A percentile compares a stretch with the other conserved stretches of the same genome.
Conservation (phyloP, 106 monocot species). For the Phalaenopsis aphrodite region DNA sequence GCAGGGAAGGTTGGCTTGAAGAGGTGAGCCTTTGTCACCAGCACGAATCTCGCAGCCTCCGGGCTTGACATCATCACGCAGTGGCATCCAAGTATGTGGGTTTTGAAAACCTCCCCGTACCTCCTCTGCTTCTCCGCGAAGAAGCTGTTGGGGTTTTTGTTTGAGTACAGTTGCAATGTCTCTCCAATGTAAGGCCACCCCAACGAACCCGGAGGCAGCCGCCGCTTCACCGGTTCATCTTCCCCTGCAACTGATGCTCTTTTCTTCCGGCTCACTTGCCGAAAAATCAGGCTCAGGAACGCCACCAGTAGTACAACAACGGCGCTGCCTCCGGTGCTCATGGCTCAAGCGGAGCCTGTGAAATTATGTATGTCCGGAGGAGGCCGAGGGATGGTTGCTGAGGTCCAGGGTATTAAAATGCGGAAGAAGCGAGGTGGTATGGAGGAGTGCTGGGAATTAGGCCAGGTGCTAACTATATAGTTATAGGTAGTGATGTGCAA, state of each 20-base stretch:
- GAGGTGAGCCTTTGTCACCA: slow-evolving; percentile 55
- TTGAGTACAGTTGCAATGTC: slow-evolving; percentile 59
- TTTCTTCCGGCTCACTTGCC: background rate
- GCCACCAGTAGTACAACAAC: background rate
- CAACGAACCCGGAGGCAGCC: slow-evolving; percentile 54
- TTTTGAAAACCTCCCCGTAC: slow-evolving; percentile 76
- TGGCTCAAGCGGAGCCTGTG: background rate
- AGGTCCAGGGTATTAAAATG: no score
- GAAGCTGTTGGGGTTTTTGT: slow-evolving; percentile 45
- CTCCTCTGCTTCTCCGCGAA: slow-evolving; percentile 35
- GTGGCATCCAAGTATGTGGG: slow-evolving; percentile 76
- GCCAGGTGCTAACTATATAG: no score
- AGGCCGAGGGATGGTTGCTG: no score
- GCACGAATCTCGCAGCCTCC: slow-evolving; percentile 78
- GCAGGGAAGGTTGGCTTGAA: slow-evolving; percentile 96
- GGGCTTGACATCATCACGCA: slow-evolving; percentile 25
- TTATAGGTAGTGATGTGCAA: no score
- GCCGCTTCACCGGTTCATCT: background rate
- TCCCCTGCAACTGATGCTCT: background rate
- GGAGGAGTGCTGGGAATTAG: no score
- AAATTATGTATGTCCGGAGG: background rate
- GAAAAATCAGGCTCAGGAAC: background rate
- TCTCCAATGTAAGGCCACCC: slow-evolving; percentile 66
- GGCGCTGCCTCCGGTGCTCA: background rate
- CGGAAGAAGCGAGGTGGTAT: no score